Conservation (phyloP, 2,329 filamentous ascomycete species). For the Orbilia blumenaviensis region DNA sequence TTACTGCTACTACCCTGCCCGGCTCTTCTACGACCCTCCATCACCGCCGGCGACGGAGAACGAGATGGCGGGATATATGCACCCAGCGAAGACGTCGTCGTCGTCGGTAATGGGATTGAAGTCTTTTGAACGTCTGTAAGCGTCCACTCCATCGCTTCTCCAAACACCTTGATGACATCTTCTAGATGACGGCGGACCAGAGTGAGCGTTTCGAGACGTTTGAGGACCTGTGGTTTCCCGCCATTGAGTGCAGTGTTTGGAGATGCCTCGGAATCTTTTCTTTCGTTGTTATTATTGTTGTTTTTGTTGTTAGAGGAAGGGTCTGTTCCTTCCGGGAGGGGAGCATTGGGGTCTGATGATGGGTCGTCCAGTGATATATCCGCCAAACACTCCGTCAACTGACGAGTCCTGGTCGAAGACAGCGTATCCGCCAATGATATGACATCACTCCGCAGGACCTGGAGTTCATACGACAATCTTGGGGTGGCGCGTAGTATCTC, state of each 20-base stretch:
- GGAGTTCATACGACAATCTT: slow-evolving; percentile 81
- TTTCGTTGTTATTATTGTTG: background rate
- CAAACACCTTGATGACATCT: slow-evolving; percentile 87
- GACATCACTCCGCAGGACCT: slow-evolving; percentile 57
- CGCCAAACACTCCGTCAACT: slow-evolving; percentile 41
- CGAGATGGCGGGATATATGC: slow-evolving; percentile 48
- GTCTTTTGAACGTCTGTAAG: slow-evolving; percentile 52
- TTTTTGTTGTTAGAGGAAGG: no score
- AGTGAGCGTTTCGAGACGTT: slow-evolving; percentile 81
- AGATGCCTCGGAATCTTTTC: background rate
- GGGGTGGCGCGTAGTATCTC: slow-evolving; percentile 91
- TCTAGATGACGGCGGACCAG: slow-evolving; percentile 86
- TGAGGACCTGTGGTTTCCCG: slow-evolving; percentile 58
- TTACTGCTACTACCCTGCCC: slow-evolving; percentile 39
- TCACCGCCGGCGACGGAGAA: slow-evolving; percentile 53
- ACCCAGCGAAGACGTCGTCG: slow-evolving; percentile 34
- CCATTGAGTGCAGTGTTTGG: background rate
- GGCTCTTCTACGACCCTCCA: slow-evolving; percentile 53
- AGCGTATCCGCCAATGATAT: slow-evolving; percentile 55
- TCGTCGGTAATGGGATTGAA: slow-evolving; percentile 31
- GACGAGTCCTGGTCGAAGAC: slow-evolving; percentile 29
- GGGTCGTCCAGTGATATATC: slow-evolving; percentile 37
- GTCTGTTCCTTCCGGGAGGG: background rate
- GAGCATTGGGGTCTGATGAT: background rate
- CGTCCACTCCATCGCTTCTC: slow-evolving; percentile 94